Conservation (phyloP, 192 early-diverging fungal genomes). For the Haplosporangium gracile region DNA sequence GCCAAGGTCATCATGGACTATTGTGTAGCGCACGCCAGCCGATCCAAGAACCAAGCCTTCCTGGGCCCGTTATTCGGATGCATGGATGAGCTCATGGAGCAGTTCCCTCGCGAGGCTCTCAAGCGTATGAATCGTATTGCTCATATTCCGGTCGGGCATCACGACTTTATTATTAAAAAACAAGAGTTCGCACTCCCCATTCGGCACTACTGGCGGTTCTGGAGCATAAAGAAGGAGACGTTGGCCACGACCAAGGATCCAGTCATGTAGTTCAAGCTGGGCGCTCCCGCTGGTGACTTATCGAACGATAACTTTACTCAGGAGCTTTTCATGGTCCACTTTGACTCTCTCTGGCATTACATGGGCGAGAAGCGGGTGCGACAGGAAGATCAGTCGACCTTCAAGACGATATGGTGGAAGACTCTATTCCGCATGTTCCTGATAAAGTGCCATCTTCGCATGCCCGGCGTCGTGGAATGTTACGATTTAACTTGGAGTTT, state of each 20-base stretch:
- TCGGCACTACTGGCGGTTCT: too few relatives aligned
- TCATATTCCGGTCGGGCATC: too few relatives aligned
- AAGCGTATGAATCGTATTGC: too few relatives aligned
- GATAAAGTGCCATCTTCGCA: neutral
- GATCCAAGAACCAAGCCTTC: too few relatives aligned
- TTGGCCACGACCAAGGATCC: slow-evolving; percentile 16
- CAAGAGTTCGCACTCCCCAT: too few relatives aligned
- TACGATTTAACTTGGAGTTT: slow-evolving; percentile 12
- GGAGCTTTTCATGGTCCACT: slow-evolving; percentile 26
- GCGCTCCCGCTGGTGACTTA: neutral
- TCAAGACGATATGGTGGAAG: neutral
- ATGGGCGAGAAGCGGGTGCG: neutral
- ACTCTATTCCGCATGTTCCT: neutral
- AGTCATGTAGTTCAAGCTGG: slow-evolving; percentile 27
- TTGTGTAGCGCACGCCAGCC: too few relatives aligned
- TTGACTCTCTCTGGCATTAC: slow-evolving; percentile 38
- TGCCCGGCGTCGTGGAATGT: neutral
- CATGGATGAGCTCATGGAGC: too few relatives aligned
- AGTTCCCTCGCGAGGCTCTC: too few relatives aligned
- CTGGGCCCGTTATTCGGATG: too few relatives aligned
- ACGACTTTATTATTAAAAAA: too few relatives aligned
- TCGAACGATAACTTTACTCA: slow-evolving; percentile 22
- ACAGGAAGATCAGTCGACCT: too few relatives aligned
- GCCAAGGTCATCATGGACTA: too few relatives aligned
- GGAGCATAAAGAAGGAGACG: neutral